Percentiles rank a stretch among this genome's conserved stretches.
These are phyloP conservation scores for Entonaema liquescens DNA, from an alignment of 495 filamentous ascomycete genomes.

Conservation along the genomic window DNA sequence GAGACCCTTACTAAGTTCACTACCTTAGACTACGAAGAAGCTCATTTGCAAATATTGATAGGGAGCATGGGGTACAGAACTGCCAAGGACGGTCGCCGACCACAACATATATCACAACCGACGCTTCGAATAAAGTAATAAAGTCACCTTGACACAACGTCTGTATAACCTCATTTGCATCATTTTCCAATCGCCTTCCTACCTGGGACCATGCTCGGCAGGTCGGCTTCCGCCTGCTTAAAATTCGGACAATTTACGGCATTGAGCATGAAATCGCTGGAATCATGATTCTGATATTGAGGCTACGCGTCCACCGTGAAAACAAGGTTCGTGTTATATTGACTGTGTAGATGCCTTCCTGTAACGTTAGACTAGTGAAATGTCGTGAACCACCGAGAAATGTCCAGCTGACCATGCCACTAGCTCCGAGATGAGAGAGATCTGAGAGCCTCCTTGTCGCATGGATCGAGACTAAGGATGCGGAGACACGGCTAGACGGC, in stretches of 20 bases:
- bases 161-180: not conserved
- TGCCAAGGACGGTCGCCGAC: slow-evolving; percentile 6
- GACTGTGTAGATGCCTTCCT: not conserved
- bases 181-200: slow-evolving; percentile 9
- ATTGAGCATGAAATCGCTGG: slow-evolving; percentile 2
- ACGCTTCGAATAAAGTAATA: not conserved
- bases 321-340: not conserved
- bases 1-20: not conserved
- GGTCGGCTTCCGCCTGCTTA: slow-evolving; percentile 15
- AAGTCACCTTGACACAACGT: not conserved
- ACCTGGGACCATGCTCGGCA: slow-evolving; percentile 18
- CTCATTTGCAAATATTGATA: not conserved
- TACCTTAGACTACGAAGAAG: not conserved
- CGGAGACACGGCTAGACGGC: slow-evolving; percentile 10
- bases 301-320: not conserved
- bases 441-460: slow-evolving; percentile 1
- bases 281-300: not conserved
- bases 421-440: slow-evolving; percentile 13
- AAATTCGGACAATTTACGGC: slow-evolving; percentile 12
- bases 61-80: not conserved
- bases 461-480: slow-evolving; percentile 9
- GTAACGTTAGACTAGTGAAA: slow-evolving; percentile 20
- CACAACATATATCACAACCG: not conserved
- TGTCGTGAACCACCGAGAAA: slow-evolving; percentile 23
- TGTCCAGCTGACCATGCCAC: slow-evolving; percentile 25